Base-by-base conservation (phyloP, 768 basidiomycete species). In the Tephrocybe sp. region DNA sequence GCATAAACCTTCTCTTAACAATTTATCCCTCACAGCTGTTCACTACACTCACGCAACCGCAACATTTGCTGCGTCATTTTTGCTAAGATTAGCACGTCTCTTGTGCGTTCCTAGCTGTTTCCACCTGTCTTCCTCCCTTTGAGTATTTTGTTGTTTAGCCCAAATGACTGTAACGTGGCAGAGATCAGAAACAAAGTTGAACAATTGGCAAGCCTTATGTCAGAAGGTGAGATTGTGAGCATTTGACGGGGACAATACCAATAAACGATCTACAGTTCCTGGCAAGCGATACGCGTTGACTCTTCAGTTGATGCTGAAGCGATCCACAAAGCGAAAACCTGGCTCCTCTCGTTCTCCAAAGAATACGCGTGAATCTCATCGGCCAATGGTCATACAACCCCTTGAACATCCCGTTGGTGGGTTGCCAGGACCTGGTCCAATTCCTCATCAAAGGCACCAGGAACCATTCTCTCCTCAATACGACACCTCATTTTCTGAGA, bases 271-370 rank as follows among this genome's bases (percentile, higher is more conserved):
- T 49, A 15, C 60, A 94, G 93, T 95, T 51, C 93, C 94, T 19
- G 95, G 92, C 11, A 92, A 92, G 61, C 84, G 94, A 46, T 98
- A 97, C 58, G 94, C 94, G 8, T 68, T 92, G 30, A 95, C 92
- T 4, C 74, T 98, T 16, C 89, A 92, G 55, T 71, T 95, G 34
- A 96, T 96, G 87, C 66, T 97, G 45, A 92, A 92, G 68, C 76
- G 86, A 49, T 80, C 82, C 27, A 78, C 80, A 65, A 86, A 82
- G 51, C 78, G 87, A 50, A 82, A 72, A 48, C 60, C 74, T 1
- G 67, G 74, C 11, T 82, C 70, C 15, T 79, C 85, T 12, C 79
- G 79, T 15, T 89, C 87, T 15, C 86, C 86, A 1, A 78, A 79
- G 54, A 62, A 76, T 12, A 56, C 78, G 5, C 80, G 84, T 32